Conservation (phyloP, 305 asterid genomes). For the Vinca major region DNA sequence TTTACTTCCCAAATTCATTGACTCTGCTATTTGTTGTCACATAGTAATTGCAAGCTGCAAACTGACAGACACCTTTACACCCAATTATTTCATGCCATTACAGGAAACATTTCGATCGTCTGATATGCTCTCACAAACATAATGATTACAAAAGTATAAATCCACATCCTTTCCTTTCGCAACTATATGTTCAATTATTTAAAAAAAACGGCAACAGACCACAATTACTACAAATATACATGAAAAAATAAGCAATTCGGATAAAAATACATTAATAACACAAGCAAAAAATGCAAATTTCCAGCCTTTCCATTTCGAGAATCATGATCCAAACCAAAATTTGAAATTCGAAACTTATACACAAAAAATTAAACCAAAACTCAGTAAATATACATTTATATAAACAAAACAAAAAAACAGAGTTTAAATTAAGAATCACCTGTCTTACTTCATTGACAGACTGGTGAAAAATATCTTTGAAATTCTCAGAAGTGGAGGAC, state of each 20-base stretch:
- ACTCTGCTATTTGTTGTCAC: neutral
- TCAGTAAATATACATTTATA: neutral
- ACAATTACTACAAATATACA: neutral
- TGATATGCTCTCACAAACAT: neutral
- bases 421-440: slow-evolving; percentile 21
- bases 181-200: neutral
- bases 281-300: neutral
- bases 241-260: neutral
- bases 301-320: neutral
- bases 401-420: neutral
- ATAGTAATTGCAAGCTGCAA: neutral
- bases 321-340: neutral
- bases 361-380: neutral
- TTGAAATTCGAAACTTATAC: neutral
- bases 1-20: neutral
- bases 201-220: neutral
- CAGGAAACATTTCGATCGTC: neutral
- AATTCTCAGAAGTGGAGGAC: slow-evolving; percentile 28
- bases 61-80: neutral
- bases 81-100: neutral
- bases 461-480: slow-evolving; percentile 22
- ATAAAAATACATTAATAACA: neutral
- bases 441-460: slow-evolving; percentile 17
- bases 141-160: neutral
- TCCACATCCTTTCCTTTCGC: neutral